Percentiles rank a stretch among this genome's conserved stretches.
Conservation (phyloP, 345 rosid species). For the Rhizophora mangle region DNA sequence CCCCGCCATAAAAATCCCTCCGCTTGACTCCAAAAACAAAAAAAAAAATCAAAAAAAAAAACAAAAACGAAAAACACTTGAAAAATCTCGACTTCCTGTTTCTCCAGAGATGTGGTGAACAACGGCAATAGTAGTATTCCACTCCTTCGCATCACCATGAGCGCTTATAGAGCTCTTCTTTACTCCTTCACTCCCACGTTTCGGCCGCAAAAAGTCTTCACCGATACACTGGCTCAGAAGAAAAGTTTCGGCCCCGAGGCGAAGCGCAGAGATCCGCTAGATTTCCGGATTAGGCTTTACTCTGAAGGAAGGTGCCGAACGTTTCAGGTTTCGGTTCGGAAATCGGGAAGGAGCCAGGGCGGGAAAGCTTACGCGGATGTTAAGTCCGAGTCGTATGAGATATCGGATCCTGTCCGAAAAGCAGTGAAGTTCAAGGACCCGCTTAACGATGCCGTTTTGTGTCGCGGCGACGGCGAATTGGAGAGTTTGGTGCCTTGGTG, state of each 20-base stretch:
- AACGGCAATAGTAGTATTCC: background rate
- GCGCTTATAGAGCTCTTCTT: conserved; percentile 46
- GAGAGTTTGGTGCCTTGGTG: conserved; percentile 57
- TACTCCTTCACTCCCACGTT: conserved; percentile 45
- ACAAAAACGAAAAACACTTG: background rate
- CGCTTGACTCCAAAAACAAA: background rate
- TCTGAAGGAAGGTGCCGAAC: conserved; percentile 25
- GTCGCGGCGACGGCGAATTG: conserved; percentile 17
- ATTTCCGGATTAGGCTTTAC: conserved; percentile 23
- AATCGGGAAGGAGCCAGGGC: conserved; percentile 26
- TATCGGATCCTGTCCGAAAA: conserved; percentile 26
- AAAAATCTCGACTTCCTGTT: conserved; percentile 3
- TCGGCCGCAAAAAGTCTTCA: conserved; percentile 22
- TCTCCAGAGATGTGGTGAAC: conserved; percentile 26
- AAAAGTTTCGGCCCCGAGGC: conserved; percentile 12
- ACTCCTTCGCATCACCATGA: conserved; percentile 44
- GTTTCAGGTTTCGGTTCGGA: conserved; percentile 47
- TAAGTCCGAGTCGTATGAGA: conserved; percentile 35
- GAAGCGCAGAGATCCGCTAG: conserved; percentile 15
- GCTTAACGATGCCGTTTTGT: conserved; percentile 27
- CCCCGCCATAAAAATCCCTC: conserved; percentile 31
- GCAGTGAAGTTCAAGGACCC: conserved; percentile 34
- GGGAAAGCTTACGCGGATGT: conserved; percentile 37
- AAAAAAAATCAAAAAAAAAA: background rate
- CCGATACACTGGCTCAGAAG: conserved; percentile 25